phyloP scores from a whole-genome alignment of 805 yeast species.

The Pichia insulana region DNA sequence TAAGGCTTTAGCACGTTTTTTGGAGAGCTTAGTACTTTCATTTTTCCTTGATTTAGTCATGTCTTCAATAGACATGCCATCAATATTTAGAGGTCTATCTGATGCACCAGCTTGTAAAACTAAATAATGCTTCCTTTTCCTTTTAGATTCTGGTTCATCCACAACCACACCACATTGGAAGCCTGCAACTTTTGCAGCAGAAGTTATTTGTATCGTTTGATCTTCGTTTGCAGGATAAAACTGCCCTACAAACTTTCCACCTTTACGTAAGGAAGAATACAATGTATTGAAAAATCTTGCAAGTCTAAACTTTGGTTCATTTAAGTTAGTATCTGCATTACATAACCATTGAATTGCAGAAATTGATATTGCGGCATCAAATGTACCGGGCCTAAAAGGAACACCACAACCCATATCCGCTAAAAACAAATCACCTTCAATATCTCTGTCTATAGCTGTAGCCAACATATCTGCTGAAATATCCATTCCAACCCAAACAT shows the following conservation, averaged over 20 bases:
- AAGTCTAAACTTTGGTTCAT: slow-evolving; percentile 78
- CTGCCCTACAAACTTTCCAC: slow-evolving; percentile 96
- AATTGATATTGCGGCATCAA: slow-evolving; percentile 92
- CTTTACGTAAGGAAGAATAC: slow-evolving; percentile 78
- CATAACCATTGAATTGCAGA: slow-evolving; percentile 97
- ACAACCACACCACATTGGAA: slow-evolving; percentile 93
- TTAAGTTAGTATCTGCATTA: slow-evolving; percentile 79
- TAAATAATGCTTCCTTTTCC: slow-evolving; percentile 82
- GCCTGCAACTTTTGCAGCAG: slow-evolving; percentile 88
- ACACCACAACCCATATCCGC: slow-evolving; percentile 92
- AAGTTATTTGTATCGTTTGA: slow-evolving; percentile 68
- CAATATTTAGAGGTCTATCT: slow-evolving; percentile 66
- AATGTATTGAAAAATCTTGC: slow-evolving; percentile 79
- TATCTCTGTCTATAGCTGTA: slow-evolving; percentile 83
- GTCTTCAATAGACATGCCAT: slow-evolving; percentile 75
- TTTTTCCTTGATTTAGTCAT: slow-evolving; percentile 21
- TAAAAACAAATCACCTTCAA: slow-evolving; percentile 86
- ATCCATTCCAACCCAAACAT: slow-evolving; percentile 93
- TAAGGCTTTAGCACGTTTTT: slow-evolving; percentile 41
- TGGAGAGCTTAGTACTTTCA: slow-evolving; percentile 33
- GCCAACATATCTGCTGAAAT: slow-evolving; percentile 95
- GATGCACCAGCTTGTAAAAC: slow-evolving; percentile 81
- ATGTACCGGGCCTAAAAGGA: slow-evolving; percentile 92
- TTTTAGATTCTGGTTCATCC: slow-evolving; percentile 89
- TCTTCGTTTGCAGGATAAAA: slow-evolving; percentile 88